Conservation (phyloP, 805 yeast genomes). For the Teunomyces panamensis region DNA sequence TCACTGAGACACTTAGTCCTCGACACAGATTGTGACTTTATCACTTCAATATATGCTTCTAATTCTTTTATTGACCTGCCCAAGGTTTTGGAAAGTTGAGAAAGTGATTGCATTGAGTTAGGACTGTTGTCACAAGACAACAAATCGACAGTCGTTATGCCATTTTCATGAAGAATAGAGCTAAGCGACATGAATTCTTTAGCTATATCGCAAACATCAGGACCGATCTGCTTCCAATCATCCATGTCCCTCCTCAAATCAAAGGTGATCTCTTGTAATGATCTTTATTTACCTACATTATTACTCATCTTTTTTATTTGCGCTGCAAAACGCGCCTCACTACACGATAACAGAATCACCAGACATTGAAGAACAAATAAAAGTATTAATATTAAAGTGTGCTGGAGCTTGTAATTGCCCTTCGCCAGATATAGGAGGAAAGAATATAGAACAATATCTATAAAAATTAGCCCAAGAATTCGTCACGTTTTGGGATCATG, state of each 20-base stretch:
- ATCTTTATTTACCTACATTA: background rate
- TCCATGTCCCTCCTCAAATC: slow-evolving; percentile 18
- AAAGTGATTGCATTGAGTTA: slow-evolving; percentile 7
- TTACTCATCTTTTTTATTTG: background rate
- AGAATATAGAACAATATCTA: background rate
- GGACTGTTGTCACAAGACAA: slow-evolving; percentile 12
- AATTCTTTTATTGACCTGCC: slow-evolving; percentile 28
- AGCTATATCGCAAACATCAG: slow-evolving; percentile 8
- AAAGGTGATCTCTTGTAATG: background rate
- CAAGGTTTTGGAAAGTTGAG: slow-evolving; percentile 17
- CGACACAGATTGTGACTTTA: slow-evolving; percentile 8
- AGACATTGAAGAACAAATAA: too few species aligned
- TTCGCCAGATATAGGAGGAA: background rate
- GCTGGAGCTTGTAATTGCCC: too few species aligned
- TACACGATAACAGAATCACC: background rate
- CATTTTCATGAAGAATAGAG: slow-evolving; percentile 17
- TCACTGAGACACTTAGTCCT: slow-evolving; percentile 1
- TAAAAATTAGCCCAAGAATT: slow-evolving; percentile 8
- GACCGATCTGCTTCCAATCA: slow-evolving; percentile 20
- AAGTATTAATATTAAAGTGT: too few species aligned
- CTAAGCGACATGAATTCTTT: slow-evolving; percentile 15
- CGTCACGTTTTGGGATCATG: slow-evolving; percentile 22
- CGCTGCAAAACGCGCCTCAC: background rate
- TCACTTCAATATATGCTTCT: slow-evolving; percentile 16
- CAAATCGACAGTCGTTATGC: slow-evolving; percentile 25